phyloP scores from a whole-genome alignment of 1,284 basidiomycete genomes.

The Stereum hirsutum region DNA sequence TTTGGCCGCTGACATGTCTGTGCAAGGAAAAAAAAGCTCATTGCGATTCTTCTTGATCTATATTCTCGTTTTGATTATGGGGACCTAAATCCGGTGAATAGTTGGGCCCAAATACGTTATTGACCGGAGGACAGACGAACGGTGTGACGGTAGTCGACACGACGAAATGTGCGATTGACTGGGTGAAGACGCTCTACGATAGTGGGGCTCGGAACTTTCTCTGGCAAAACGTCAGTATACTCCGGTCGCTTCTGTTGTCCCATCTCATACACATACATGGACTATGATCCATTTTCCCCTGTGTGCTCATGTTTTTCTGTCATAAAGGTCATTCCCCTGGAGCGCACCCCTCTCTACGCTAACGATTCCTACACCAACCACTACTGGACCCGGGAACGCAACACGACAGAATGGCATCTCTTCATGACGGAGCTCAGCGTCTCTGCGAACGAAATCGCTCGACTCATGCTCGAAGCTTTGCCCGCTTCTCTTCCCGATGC shows the following conservation, averaged over 20 bases:
- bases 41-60: no score
- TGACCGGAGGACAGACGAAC: conserved; percentile 26
- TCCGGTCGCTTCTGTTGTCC: background rate
- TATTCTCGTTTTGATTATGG: no score
- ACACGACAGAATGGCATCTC: conserved; percentile 30
- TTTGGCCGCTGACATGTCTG: no score
- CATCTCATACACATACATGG: no score
- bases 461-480: conserved; percentile 22
- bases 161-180: conserved; percentile 32
- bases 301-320: background rate
- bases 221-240: conserved; percentile 33
- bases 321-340: conserved; percentile 8
- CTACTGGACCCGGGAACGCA: conserved; percentile 25
- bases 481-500: conserved; percentile 24
- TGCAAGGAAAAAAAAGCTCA: no score
- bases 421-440: conserved; percentile 26
- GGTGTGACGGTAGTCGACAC: conserved; percentile 28
- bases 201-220: conserved; percentile 36
- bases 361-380: conserved; percentile 24
- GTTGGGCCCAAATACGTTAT: conserved; percentile 27
- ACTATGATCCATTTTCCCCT: no score
- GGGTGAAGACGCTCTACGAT: conserved; percentile 28
- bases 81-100: no score
- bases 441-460: conserved; percentile 25
- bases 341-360: conserved; percentile 22